Percentiles rank a stretch among this genome's conserved stretches.
Evolutionary conservation across 768 basidiomycete species (phyloP).

Genomic region (Termitomyces sp.): DNA sequence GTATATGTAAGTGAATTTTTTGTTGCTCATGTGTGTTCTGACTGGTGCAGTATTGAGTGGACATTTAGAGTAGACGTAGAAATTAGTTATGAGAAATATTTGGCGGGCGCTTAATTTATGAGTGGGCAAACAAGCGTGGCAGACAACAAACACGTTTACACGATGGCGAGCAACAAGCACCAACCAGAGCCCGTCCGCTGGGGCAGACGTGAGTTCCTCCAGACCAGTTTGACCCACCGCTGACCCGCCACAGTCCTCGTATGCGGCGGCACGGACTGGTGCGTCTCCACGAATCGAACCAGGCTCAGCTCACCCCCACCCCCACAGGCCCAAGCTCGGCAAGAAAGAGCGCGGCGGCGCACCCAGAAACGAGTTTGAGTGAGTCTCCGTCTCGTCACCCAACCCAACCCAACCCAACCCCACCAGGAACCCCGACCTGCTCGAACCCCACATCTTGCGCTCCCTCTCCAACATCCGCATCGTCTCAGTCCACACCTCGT

Average conservation of each 20-base stretch:
- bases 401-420: background rate
- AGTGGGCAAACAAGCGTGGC: slow-evolving; percentile 5
- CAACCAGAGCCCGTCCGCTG: slow-evolving; percentile 7
- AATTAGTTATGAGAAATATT: background rate
- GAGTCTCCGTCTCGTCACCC: slow-evolving; percentile 22
- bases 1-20: slow-evolving; percentile 35
- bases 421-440: slow-evolving; percentile 69
- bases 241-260: slow-evolving; percentile 57
- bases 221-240: background rate
- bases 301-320: slow-evolving; percentile 1
- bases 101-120: background rate
- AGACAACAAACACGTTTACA: slow-evolving; percentile 8
- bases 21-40: background rate
- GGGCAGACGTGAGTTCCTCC: slow-evolving; percentile 10
- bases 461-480: slow-evolving; percentile 79
- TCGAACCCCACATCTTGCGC: slow-evolving; percentile 86
- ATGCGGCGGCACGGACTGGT: slow-evolving; percentile 89
- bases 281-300: slow-evolving; percentile 23
- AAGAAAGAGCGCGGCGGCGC: slow-evolving; percentile 63
- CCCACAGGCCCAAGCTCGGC: slow-evolving; percentile 67
- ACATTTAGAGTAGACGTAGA: background rate
- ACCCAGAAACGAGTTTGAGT: slow-evolving; percentile 35
- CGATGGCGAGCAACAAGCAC: slow-evolving; percentile 11
- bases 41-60: slow-evolving; percentile 14
- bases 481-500: slow-evolving; percentile 71